Percentiles rank a stretch among this genome's conserved stretches.
Evolutionary conservation across 2,329 filamentous ascomycete species (phyloP).

Genomic region (Orbilia brochopaga): DNA sequence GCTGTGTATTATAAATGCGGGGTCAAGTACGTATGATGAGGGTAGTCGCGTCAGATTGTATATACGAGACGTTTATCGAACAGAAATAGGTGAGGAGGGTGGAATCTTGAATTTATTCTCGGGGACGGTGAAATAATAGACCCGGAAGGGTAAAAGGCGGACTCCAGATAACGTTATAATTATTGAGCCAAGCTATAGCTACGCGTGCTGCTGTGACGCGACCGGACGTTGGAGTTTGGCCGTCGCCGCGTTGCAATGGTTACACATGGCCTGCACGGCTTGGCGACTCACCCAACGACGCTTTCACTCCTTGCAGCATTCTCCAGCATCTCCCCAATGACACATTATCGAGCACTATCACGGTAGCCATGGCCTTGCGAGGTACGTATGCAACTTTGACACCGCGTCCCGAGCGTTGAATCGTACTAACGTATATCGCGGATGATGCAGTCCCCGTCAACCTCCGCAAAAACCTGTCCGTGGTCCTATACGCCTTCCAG

Average conservation of each 20-base stretch:
- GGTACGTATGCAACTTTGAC: constrained; percentile 12
- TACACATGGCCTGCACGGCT: constrained; percentile 42
- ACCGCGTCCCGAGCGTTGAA: not conserved
- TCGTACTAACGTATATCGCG: not conserved
- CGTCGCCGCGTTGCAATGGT: constrained; percentile 38
- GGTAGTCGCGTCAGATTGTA: too few species aligned
- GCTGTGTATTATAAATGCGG: not conserved
- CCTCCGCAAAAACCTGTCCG: constrained; percentile 50
- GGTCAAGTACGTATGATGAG: too few species aligned
- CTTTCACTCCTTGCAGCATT: constrained; percentile 15
- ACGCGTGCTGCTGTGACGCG: too few species aligned
- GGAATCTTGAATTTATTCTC: too few species aligned
- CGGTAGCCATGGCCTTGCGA: constrained; percentile 45
- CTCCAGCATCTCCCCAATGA: not conserved
- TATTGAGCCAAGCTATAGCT: too few species aligned
- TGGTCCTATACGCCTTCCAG: constrained; percentile 49
- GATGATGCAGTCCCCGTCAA: constrained; percentile 40
- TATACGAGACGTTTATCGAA: too few species aligned
- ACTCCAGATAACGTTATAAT: constrained; percentile 43
- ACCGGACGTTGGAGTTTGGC: constrained; percentile 30
- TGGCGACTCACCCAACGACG: constrained; percentile 27
- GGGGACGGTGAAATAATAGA: too few species aligned
- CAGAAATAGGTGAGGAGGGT: constrained; percentile 4
- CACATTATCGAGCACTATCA: constrained; percentile 1
- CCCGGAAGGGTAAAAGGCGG: not conserved